phyloP scores from a whole-genome alignment of 768 basidiomycete species.

The Termitomyces sp. region DNA sequence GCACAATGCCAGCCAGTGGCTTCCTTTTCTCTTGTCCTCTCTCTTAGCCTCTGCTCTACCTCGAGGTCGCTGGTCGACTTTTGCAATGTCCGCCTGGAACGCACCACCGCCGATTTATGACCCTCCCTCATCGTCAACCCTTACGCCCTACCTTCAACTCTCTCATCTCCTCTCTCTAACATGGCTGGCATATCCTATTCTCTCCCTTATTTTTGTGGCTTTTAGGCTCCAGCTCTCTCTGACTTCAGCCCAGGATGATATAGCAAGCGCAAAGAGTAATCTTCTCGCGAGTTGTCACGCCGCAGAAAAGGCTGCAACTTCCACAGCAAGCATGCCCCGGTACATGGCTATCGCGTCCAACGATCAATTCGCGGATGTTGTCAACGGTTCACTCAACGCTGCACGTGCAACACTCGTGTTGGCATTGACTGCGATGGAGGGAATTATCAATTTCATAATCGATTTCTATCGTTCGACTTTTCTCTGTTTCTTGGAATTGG shows the following conservation, averaged over 20 bases:
- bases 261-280: constrained; percentile 64
- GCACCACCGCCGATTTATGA: constrained; percentile 55
- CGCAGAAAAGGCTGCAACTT: constrained; percentile 76
- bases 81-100: constrained; percentile 27
- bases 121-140: constrained; percentile 33
- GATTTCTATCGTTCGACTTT: constrained; percentile 91
- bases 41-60: constrained; percentile 11
- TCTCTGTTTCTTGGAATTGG: constrained; percentile 89
- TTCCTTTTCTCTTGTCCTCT: constrained; percentile 12
- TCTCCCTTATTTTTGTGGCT: constrained; percentile 84
- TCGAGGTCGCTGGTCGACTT: constrained; percentile 46
- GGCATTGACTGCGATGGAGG: constrained; percentile 79
- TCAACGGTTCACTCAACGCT: constrained; percentile 73
- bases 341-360: constrained; percentile 84
- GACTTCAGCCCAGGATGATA: constrained; percentile 57
- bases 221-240: constrained; percentile 77
- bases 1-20: constrained; percentile 6
- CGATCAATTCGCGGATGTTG: constrained; percentile 67
- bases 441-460: constrained; percentile 85
- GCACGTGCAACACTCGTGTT: constrained; percentile 70
- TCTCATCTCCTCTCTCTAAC: constrained; percentile 79
- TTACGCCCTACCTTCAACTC: constrained; percentile 81
- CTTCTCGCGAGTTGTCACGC: constrained; percentile 83
- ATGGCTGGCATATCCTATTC: constrained; percentile 88
- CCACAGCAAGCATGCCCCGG: constrained; percentile 83